Percentiles rank a stretch among this genome's conserved stretches.
These are phyloP conservation scores for Phytophthora sojae DNA, from an alignment of 352 stramenopile species.

Conservation along the genomic window DNA sequence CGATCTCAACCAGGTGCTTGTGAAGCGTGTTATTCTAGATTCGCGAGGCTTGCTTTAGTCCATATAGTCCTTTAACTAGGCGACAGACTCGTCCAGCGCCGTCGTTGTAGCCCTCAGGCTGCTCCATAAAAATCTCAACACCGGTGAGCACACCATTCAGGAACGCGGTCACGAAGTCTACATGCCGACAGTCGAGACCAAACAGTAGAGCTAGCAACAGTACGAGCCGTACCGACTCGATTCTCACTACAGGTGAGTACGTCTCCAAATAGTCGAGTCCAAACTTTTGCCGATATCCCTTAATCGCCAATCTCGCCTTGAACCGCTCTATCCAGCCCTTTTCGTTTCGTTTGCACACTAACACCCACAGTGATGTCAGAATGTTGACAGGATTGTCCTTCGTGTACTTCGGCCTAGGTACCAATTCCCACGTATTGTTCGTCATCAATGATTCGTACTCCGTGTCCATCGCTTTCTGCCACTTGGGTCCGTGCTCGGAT, in stretches of 20 bases:
- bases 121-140: neutral
- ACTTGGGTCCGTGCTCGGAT: neutral
- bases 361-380: conserved; percentile 1
- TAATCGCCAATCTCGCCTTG: conserved; percentile 7
- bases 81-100: conserved; percentile 2
- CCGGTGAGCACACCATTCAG: neutral
- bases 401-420: neutral
- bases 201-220: neutral
- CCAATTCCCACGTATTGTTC: conserved; percentile 4
- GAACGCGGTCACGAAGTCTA: neutral
- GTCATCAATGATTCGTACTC: conserved; percentile 1
- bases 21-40: conserved; percentile 13
- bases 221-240: neutral
- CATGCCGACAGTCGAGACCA: neutral
- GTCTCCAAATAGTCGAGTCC: conserved; percentile 7
- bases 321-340: neutral
- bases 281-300: conserved; percentile 8
- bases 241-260: neutral
- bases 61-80: conserved; percentile 6
- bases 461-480: neutral
- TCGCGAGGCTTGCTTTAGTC: conserved; percentile 3
- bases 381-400: neutral
- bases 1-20: neutral
- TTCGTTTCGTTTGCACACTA: conserved; percentile 6
- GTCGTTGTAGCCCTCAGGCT: conserved; percentile 1